These are phyloP conservation scores for Spongispora temasekensis DNA, from an alignment of 1,284 basidiomycete species.

Conservation along the genomic window DNA sequence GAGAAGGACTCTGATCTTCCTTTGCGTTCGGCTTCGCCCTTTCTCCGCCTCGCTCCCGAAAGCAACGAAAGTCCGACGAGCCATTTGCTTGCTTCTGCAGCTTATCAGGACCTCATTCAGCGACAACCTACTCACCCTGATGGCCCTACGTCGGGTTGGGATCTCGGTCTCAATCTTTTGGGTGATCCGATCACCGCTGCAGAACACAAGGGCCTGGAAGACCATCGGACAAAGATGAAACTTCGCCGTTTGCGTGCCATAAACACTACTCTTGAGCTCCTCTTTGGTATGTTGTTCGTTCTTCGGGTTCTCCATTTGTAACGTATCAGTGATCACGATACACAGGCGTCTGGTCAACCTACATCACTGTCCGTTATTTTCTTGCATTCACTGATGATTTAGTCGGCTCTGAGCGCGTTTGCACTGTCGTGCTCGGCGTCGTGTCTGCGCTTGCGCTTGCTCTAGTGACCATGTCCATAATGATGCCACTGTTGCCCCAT, in stretches of 20 bases:
- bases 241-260: slow-evolving; percentile 43
- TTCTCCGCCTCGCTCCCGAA: slow-evolving; percentile 48
- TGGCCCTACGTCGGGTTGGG: slow-evolving; percentile 37
- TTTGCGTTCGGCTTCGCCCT: slow-evolving; percentile 47
- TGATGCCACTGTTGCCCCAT: slow-evolving; percentile 45
- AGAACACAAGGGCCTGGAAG: slow-evolving; percentile 44
- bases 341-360: slow-evolving; percentile 57
- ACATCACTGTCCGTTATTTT: slow-evolving; percentile 64
- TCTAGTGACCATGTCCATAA: slow-evolving; percentile 47
- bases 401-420: slow-evolving; percentile 42
- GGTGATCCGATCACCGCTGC: slow-evolving; percentile 40
- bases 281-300: slow-evolving; percentile 47
- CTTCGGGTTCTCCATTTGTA: not conserved
- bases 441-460: slow-evolving; percentile 58
- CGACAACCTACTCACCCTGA: slow-evolving; percentile 46
- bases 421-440: slow-evolving; percentile 58
- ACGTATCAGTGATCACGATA: not conserved
- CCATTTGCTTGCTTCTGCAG: slow-evolving; percentile 43
- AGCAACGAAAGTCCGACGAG: slow-evolving; percentile 49
- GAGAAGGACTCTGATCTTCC: slow-evolving; percentile 43
- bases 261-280: slow-evolving; percentile 42
- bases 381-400: slow-evolving; percentile 50
- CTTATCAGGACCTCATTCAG: slow-evolving; percentile 50
- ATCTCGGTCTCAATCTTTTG: slow-evolving; percentile 42
- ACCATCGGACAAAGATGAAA: slow-evolving; percentile 39